These are phyloP conservation scores for Plasmodium coatneyi DNA, from an alignment of 169 alveolate genomes.

Conservation along the genomic window DNA sequence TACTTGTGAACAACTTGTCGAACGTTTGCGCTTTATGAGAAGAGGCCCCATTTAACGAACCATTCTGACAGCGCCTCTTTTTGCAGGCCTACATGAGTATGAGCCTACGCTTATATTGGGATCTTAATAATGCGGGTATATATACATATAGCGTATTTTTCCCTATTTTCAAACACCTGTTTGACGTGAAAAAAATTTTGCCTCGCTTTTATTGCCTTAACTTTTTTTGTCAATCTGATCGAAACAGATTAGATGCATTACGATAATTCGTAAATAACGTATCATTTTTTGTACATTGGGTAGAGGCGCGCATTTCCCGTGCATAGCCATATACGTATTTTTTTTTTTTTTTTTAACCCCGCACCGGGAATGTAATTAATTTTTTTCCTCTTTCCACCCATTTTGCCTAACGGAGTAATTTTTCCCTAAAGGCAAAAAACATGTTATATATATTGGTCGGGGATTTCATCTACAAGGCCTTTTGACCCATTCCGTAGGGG, in stretches of 20 bases:
- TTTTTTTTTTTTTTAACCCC: background rate
- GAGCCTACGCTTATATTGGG: background rate
- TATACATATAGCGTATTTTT: background rate
- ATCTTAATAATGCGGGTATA: background rate
- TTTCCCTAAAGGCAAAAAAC: background rate
- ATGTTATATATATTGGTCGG: background rate
- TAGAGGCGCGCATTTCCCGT: background rate
- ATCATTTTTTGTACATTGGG: background rate
- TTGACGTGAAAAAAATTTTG: background rate
- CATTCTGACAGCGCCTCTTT: background rate
- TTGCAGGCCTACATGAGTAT: background rate
- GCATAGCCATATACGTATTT: background rate
- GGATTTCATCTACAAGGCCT: background rate
- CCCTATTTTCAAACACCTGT: background rate
- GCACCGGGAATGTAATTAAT: background rate
- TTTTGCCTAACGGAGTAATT: background rate
- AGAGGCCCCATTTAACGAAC: background rate
- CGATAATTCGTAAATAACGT: background rate
- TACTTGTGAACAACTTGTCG: background rate
- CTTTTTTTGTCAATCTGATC: conserved; percentile 4
- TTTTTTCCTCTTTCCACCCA: background rate
- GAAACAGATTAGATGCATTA: background rate
- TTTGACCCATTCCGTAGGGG: background rate
- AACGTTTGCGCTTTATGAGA: background rate
- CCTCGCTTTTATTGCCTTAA: background rate